Base-by-base conservation (phyloP, 1,284 basidiomycete genomes). In the Malassezia yamatoensis region DNA sequence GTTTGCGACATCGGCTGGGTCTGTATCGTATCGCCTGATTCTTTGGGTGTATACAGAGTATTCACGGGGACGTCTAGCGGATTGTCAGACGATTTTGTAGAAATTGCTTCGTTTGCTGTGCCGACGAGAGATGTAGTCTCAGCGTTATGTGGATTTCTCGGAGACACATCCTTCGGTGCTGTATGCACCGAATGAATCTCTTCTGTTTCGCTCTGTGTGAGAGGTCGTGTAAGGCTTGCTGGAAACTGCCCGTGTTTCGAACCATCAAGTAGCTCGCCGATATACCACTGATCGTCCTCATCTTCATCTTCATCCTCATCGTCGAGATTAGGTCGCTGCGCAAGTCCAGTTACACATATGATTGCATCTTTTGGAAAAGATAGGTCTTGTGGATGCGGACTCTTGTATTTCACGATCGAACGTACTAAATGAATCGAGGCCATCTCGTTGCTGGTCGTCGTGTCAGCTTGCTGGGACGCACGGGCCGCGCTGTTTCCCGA, bases 241-340 rank as follows among this genome's bases (percentile, higher is more conserved):
- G 76, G 76, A 50, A 76, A 76, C 11, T 68, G 68, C 13, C 75
- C 76, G 37, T 66, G 64, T 9, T 61, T 54, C 5, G 47, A 54
- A 4, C 69, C 68, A 33, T 68, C 71, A 2, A 64, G 51, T 37
- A 60, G 62, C 53, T 66, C 66, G 29, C 76, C 76, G n/a, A 72
- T 54, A 24, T 75, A 62, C 76, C 76, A 77, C 39, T 70, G 68
- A 13, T 73, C 75, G 4, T 75, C 72, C 24, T 76, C 74, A 24
- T 76, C 75, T 16, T 71, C 69, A 5, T 68, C 70, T 8, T 68
- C 65, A 12, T 63, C 61, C 9, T 65, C 65, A 11, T 62, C 65
- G 3, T 59, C 45, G 4, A 58, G 51, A 7, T 60, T 57, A 5
- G 48, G 15, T 10, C 49, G 51, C 12, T 53, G 41, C 0, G 71